These are phyloP conservation scores for Trifolium pratense DNA, from an alignment of 306 rosid genomes.

Conservation along the genomic window DNA sequence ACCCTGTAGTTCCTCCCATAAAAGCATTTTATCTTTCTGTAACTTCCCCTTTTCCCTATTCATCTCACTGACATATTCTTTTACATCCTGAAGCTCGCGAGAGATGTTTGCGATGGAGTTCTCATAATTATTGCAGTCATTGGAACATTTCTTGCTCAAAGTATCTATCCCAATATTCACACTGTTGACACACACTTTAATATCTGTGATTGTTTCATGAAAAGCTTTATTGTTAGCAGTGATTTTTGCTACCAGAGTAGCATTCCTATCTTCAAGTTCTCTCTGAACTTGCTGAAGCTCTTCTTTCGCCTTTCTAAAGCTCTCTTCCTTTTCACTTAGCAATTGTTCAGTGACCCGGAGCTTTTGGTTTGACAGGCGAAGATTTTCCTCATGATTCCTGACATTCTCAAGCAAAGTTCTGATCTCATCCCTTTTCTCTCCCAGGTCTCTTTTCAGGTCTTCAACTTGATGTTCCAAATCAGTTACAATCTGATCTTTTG, in stretches of 20 bases:
- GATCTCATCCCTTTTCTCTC: slow-evolving; percentile 67
- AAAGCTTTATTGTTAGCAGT: slow-evolving; percentile 59
- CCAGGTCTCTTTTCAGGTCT: slow-evolving; percentile 72
- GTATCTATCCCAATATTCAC: slow-evolving; percentile 54
- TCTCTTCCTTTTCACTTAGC: slow-evolving; percentile 80
- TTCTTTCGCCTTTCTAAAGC: slow-evolving; percentile 59
- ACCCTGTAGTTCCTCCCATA: slow-evolving; percentile 56
- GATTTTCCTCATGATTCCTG: slow-evolving; percentile 73
- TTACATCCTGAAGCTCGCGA: slow-evolving; percentile 58
- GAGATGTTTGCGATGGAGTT: slow-evolving; percentile 51
- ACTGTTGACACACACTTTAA: slow-evolving; percentile 47
- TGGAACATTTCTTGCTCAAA: slow-evolving; percentile 51
- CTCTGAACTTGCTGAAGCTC: slow-evolving; percentile 65
- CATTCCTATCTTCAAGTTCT: slow-evolving; percentile 64
- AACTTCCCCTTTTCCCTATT: slow-evolving; percentile 53
- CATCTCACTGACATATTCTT: slow-evolving; percentile 54
- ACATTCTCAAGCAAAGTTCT: slow-evolving; percentile 59
- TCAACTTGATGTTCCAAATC: slow-evolving; percentile 65
- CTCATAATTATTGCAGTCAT: slow-evolving; percentile 46
- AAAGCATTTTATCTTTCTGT: slow-evolving; percentile 47
- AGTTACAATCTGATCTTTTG: slow-evolving; percentile 60
- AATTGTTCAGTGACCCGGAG: slow-evolving; percentile 88
- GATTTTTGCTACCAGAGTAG: slow-evolving; percentile 52
- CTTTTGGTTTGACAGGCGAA: slow-evolving; percentile 94
- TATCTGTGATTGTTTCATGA: slow-evolving; percentile 43